Base-by-base conservation (phyloP, 768 basidiomycete genomes). In the Trametes meyenii region DNA sequence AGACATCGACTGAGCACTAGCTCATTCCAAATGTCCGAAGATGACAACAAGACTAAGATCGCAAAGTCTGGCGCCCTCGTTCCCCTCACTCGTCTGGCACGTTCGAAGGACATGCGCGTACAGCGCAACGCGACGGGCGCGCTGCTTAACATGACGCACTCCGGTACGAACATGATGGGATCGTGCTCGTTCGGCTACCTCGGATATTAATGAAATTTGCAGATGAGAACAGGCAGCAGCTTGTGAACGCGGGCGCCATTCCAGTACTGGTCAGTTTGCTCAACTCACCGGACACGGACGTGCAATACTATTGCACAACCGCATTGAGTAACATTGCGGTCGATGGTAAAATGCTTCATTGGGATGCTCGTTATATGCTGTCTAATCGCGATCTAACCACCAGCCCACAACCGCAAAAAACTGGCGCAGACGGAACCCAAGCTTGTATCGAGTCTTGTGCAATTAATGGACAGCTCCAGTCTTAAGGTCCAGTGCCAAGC, bases 21-120 rank as follows among this genome's bases (percentile, higher is more conserved):
- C 43, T 50, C 11, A 24, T 29, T 13, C 38, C 7, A 13, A 33
- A 3, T 29, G 11, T n/a, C 23, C 66, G 14, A 64, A 97, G 96
- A 99, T 70, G 97, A 99, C 74, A 99, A 99, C 83, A 99, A 99
- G 83, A 97, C 94, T 52, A 97, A 96, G 83, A 99, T 99, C 58
- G 97, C 97, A 42, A 98, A 98, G 82, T 97, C 95, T 11, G 97
- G 97, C 48, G 97, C 97, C n/a, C 81, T 99, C 56, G 94, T 97
- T 21, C 97, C 97, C 23, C 85, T 99, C 39, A 98, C 97, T 45
- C 85, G 97, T 51, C 83, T 99, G 44, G 97, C 97, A 35, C 88
- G 94, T 64, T 97, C 94, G 23, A 98, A 98, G 77, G 97, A 99
- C 74, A 98, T 99, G 96, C 86, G 97, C 12, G 97, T 99, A 3